Evolutionary conservation across 495 filamentous ascomycete genomes (phyloP).

Genomic region (Hypoxylon perforatum): DNA sequence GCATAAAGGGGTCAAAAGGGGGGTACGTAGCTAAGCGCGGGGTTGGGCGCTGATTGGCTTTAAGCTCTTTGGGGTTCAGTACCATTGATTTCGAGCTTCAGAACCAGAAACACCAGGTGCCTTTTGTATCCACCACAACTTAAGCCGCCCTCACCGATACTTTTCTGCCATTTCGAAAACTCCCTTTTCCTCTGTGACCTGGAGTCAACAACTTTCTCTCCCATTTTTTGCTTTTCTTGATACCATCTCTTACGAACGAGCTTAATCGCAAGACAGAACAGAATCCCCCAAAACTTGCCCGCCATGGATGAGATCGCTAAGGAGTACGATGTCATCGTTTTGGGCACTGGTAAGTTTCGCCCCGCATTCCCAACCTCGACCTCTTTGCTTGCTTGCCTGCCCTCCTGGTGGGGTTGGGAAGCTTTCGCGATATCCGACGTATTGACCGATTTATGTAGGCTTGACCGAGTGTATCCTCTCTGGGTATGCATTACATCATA

Average conservation of each 20-base stretch:
- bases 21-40: conserved; percentile 38
- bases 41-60: conserved; percentile 33
- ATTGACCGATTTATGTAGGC: conserved; percentile 62
- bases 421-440: conserved; percentile 25
- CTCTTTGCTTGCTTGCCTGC: conserved; percentile 5
- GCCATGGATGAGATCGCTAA: conserved; percentile 95
- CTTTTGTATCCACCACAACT: conserved; percentile 39
- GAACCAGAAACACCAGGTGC: conserved; percentile 24
- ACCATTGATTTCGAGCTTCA: conserved; percentile 29
- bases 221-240: conserved; percentile 6
- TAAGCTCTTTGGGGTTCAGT: conserved; percentile 25
- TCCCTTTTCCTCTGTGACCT: conserved; percentile 38
- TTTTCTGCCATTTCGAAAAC: conserved; percentile 30
- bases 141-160: conserved; percentile 40
- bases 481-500: conserved; percentile 69
- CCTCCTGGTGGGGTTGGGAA: conserved; percentile 17
- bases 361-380: conserved; percentile 50
- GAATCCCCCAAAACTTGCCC: conserved; percentile 26
- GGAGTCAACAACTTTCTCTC: conserved; percentile 30
- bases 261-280: conserved; percentile 12
- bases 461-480: conserved; percentile 98
- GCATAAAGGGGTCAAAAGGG: conserved; percentile 9
- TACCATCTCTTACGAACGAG: conserved; percentile 3
- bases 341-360: conserved; percentile 83
- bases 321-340: conserved; percentile 98